Base-by-base conservation (phyloP, 257 asterid species). In the Capsicum rhomboideum region DNA sequence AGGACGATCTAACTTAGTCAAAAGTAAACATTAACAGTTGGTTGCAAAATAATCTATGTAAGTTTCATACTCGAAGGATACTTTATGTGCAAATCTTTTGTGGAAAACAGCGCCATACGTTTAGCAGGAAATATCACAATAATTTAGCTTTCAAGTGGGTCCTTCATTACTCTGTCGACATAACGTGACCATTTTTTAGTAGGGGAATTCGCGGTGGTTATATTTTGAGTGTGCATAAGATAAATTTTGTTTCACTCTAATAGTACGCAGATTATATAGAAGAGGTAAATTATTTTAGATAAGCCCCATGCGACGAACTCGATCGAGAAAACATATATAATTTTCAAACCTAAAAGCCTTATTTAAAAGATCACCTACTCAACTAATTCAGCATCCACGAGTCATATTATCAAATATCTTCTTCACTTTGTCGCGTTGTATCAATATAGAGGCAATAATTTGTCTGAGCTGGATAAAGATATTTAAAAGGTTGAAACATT, bases 191-290 rank as follows among this genome's bases (percentile, higher is more conserved):
- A 67, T 18, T 31, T 17, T 14, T 16, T 52, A 4, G 4, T 49
- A 0, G n/a, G 18, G 6, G 40, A 56, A 20, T 7, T 8, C 1
- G 0, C 0, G 1, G 0, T 6, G 0, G 0, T 1, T 54, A 52
- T 16, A 14, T 2, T 53, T 53, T 6, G 3, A 16, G 0, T 16
- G n/a, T n/a, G 0, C 9, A 11, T 0, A 53, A 53, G 0, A 2
- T 55, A 18, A 55, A 55, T 4, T 55, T 18, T 2, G 0, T 8
- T 55, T 55, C 2, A 55, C 1, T 17, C 0, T 55, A 55, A 55
- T 17, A 55, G 2, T 1, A 0, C n/a, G 2, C 6, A 16, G 5
- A 52, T 0, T 0, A 52, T 5, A 1, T 0, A 16, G 8, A 6
- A 52, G 14, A 55, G 8, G 0, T 18, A 53, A 16, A 53, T 53